These are phyloP conservation scores for Diaporthe citri DNA, from an alignment of 2,329 filamentous ascomycete species.

Conservation along the genomic window DNA sequence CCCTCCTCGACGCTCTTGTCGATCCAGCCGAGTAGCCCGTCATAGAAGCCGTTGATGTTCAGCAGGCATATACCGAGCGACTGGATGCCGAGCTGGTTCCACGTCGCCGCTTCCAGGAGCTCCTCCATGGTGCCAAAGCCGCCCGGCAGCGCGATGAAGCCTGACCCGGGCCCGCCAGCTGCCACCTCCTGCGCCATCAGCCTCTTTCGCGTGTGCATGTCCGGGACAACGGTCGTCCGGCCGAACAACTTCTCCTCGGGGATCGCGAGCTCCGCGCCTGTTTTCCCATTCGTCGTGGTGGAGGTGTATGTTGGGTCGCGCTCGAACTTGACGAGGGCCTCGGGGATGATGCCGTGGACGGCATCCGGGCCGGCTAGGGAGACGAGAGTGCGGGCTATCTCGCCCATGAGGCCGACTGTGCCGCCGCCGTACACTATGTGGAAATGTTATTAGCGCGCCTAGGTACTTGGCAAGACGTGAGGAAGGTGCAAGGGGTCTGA, in stretches of 20 bases:
- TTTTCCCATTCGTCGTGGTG: conserved; percentile 56
- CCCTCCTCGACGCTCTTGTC: conserved; percentile 79
- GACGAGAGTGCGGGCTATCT: conserved; percentile 88
- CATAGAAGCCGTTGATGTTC: conserved; percentile 93
- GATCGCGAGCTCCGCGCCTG: conserved; percentile 60
- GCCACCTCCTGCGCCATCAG: conserved; percentile 93
- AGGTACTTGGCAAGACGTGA: not conserved
- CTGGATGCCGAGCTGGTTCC: conserved; percentile 98
- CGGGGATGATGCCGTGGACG: conserved; percentile 95
- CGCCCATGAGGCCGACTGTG: conserved; percentile 95
- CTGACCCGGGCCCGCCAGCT: conserved; percentile 82
- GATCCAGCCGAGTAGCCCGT: conserved; percentile 87
- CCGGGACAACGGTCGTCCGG: conserved; percentile 86
- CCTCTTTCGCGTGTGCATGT: conserved; percentile 97
- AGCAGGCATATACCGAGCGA: conserved; percentile 81
- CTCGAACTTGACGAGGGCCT: conserved; percentile 85
- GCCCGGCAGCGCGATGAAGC: conserved; percentile 89
- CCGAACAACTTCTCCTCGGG: conserved; percentile 79
- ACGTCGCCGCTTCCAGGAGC: conserved; percentile 89
- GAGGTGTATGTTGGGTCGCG: conserved; percentile 69
- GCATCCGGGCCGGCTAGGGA: conserved; percentile 81
- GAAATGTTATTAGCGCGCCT: conserved; percentile 12
- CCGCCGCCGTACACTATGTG: conserved; percentile 88
- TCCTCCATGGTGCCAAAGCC: conserved; percentile 98
- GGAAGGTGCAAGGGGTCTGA: conserved; percentile 37